A percentile compares a stretch with the other conserved stretches of the same genome.
Conservation (phyloP, 2,329 filamentous ascomycete genomes). For the Fusarium agapanthi region DNA sequence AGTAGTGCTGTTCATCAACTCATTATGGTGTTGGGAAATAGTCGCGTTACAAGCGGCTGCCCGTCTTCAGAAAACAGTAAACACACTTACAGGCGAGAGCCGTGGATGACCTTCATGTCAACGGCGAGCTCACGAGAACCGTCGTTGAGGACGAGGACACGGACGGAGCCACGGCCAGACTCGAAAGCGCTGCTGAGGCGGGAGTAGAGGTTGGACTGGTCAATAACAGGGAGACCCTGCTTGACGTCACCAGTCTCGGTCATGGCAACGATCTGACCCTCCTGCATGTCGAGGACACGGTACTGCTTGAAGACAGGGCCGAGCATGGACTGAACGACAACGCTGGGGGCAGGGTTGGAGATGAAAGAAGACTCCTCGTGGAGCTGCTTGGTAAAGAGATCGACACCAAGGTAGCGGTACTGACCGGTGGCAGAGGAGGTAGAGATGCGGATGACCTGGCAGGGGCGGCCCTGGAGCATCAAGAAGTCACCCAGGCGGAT, state of each 20-base stretch:
- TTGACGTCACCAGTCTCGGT: conserved; percentile 99
- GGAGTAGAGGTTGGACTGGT: conserved; percentile 88
- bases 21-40: conserved; percentile 31
- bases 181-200: conserved; percentile 87
- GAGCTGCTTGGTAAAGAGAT: conserved; percentile 99
- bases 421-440: conserved; percentile 97
- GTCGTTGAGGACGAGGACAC: conserved; percentile 95
- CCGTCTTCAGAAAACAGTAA: conserved; percentile 30
- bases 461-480: conserved; percentile 98
- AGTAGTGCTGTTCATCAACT: conserved; percentile 25
- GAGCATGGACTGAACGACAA: conserved; percentile 99
- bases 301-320: conserved; percentile 99
- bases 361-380: conserved; percentile 99
- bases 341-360: conserved; percentile 94
- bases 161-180: conserved; percentile 90
- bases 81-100: conserved; percentile 67
- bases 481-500: conserved; percentile 98
- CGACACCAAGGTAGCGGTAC: conserved; percentile 99
- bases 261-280: conserved; percentile 91
- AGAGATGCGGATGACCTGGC: conserved; percentile 99
- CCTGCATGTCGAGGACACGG: conserved; percentile 96
- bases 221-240: conserved; percentile 90
- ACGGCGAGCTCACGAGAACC: conserved; percentile 93
- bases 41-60: conserved; percentile 38
- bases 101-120: conserved; percentile 98